phyloP scores from a whole-genome alignment of 2,329 filamentous ascomycete genomes.

The Thermoascus crustaceus region DNA sequence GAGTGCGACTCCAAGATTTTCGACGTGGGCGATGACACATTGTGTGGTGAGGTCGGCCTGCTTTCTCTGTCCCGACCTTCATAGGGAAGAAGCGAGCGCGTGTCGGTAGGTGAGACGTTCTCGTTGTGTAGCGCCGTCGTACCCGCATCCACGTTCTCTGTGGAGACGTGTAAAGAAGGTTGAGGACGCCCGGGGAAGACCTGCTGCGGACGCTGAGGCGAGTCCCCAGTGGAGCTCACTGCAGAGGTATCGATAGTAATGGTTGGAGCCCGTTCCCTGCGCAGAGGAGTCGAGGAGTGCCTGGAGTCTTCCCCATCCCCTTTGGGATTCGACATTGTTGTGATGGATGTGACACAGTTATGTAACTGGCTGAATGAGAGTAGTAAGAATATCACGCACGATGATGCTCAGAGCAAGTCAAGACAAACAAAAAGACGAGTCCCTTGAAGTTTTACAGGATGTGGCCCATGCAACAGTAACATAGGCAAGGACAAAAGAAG shows the following conservation, averaged over 20 bases:
- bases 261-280: constrained; percentile 42
- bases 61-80: constrained; percentile 49
- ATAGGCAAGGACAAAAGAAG: too few species aligned
- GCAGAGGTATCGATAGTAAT: constrained; percentile 52
- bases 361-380: too few species aligned
- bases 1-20: constrained; percentile 44
- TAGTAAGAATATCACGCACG: too few species aligned
- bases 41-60: constrained; percentile 58
- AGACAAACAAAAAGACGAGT: too few species aligned
- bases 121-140: constrained; percentile 22
- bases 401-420: too few species aligned
- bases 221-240: constrained; percentile 34
- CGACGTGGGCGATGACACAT: constrained; percentile 55
- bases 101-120: constrained; percentile 39
- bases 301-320: constrained; percentile 19
- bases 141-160: constrained; percentile 27
- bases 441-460: too few species aligned
- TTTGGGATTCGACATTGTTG: constrained; percentile 23
- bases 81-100: constrained; percentile 48
- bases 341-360: constrained; percentile 6
- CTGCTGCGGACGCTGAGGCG: constrained; percentile 25
- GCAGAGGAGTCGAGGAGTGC: constrained; percentile 25
- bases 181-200: constrained; percentile 27
- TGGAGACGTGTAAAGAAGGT: constrained; percentile 29
- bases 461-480: too few species aligned